phyloP scores from a whole-genome alignment of 352 stramenopile species.

The Globisporangium camurandrum region DNA sequence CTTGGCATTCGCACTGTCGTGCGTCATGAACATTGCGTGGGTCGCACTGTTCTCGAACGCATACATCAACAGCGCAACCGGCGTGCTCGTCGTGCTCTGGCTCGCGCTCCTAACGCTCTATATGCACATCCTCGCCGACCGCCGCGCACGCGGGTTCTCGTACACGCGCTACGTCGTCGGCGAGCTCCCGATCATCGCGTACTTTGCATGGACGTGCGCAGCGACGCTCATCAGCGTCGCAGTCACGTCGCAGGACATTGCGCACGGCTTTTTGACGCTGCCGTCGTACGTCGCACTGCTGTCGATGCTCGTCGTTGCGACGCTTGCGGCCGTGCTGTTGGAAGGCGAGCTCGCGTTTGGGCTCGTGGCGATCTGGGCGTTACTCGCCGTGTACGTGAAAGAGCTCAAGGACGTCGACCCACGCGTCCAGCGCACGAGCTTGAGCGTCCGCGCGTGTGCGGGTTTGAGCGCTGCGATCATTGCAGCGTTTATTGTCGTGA shows the following conservation, averaged over 20 bases:
- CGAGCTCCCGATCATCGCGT: slow-evolving; percentile 54
- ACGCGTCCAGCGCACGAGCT: slow-evolving; percentile 31
- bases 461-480: slow-evolving; percentile 54
- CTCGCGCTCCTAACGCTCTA: slow-evolving; percentile 52
- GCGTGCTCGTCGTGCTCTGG: slow-evolving; percentile 52
- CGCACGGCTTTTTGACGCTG: slow-evolving; percentile 38
- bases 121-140: slow-evolving; percentile 34
- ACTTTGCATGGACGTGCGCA: slow-evolving; percentile 69
- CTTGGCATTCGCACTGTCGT: slow-evolving; percentile 51
- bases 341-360: slow-evolving; percentile 50
- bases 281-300: slow-evolving; percentile 49
- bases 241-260: slow-evolving; percentile 45
- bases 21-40: slow-evolving; percentile 66
- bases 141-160: slow-evolving; percentile 32
- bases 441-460: slow-evolving; percentile 54
- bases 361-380: slow-evolving; percentile 53
- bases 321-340: slow-evolving; percentile 51
- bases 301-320: slow-evolving; percentile 43
- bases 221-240: slow-evolving; percentile 66
- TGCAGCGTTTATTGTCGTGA: slow-evolving; percentile 51
- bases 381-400: slow-evolving; percentile 48
- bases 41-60: slow-evolving; percentile 62
- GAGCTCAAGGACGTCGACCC: slow-evolving; percentile 34
- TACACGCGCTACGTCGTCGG: slow-evolving; percentile 43
- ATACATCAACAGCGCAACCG: slow-evolving; percentile 50